These are phyloP conservation scores for Pseudofabraea citricarpa DNA, from an alignment of 2,329 filamentous ascomycete genomes.

Conservation along the genomic window DNA sequence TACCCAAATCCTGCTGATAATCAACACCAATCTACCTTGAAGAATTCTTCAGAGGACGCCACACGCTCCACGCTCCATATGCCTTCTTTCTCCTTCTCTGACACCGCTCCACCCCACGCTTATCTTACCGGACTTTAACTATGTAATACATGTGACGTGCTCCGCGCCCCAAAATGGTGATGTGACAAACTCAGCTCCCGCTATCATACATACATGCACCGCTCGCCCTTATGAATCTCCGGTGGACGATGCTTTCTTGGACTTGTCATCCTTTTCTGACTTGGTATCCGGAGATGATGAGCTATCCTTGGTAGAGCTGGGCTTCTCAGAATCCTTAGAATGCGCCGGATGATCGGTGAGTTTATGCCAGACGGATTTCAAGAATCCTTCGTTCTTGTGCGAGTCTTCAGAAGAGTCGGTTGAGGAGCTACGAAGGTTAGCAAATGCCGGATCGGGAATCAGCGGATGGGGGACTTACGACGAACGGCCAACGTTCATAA, in stretches of 20 bases:
- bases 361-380: constrained; percentile 91
- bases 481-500: constrained; percentile 72
- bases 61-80: no score
- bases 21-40: no score
- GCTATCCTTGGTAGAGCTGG: not conserved
- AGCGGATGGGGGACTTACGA: constrained; percentile 38
- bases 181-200: no score
- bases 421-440: constrained; percentile 6
- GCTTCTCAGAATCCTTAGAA: not conserved
- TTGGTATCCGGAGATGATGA: not conserved
- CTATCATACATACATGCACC: no score
- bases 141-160: no score
- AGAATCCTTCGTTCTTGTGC: constrained; percentile 81
- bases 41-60: no score
- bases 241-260: constrained; percentile 16
- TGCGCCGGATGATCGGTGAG: constrained; percentile 63
- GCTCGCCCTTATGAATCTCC: no score
- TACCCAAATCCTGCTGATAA: no score
- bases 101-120: no score
- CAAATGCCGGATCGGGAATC: constrained; percentile 5
- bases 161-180: no score
- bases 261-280: constrained; percentile 12
- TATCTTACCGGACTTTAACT: no score
- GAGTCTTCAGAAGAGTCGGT: constrained; percentile 31
- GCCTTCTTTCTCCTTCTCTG: no score